A percentile compares a stretch with the other conserved stretches of the same genome.
phyloP scores from a whole-genome alignment of 2,329 filamentous ascomycete genomes.

The Diaporthe sp. region DNA sequence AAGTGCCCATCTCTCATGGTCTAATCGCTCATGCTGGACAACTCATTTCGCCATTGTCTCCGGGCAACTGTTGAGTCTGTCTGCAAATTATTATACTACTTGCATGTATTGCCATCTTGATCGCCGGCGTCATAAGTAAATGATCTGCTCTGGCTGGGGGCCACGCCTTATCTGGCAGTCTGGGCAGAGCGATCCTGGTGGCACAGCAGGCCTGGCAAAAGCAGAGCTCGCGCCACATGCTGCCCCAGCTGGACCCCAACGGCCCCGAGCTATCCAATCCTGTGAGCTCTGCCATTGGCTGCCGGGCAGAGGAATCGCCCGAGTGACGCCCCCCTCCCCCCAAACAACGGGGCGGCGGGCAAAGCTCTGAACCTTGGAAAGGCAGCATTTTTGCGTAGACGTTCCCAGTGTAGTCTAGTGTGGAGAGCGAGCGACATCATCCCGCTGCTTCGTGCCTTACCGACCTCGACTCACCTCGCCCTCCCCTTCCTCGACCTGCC shows the following conservation, averaged over 20 bases:
- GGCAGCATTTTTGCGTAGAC: conserved; percentile 20
- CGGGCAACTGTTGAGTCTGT: not conserved
- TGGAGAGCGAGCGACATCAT: conserved; percentile 31
- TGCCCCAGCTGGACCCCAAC: conserved; percentile 12
- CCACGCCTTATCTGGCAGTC: conserved; percentile 10
- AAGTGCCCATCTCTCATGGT: not conserved
- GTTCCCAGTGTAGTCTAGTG: conserved; percentile 13
- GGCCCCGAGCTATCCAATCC: conserved; percentile 4
- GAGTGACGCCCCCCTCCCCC: conserved; percentile 23
- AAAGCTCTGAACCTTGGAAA: conserved; percentile 27
- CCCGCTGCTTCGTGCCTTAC: conserved; percentile 23
- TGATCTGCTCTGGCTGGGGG: conserved; percentile 5
- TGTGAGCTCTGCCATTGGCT: conserved; percentile 25
- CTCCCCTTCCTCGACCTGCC: conserved; percentile 22
- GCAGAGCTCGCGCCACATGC: conserved; percentile 30
- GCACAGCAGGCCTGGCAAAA: not conserved
- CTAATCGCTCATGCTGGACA: not conserved
- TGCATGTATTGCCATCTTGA: not conserved
- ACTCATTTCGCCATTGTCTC: not conserved
- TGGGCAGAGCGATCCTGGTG: conserved; percentile 12
- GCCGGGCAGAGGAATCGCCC: not conserved
- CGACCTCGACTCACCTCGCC: conserved; percentile 26
- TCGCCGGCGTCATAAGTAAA: not conserved
- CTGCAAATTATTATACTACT: not conserved
- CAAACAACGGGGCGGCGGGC: conserved; percentile 21